phyloP scores from a whole-genome alignment of 2,329 filamentous ascomycete genomes.

The Talaromyces pinophilus region DNA sequence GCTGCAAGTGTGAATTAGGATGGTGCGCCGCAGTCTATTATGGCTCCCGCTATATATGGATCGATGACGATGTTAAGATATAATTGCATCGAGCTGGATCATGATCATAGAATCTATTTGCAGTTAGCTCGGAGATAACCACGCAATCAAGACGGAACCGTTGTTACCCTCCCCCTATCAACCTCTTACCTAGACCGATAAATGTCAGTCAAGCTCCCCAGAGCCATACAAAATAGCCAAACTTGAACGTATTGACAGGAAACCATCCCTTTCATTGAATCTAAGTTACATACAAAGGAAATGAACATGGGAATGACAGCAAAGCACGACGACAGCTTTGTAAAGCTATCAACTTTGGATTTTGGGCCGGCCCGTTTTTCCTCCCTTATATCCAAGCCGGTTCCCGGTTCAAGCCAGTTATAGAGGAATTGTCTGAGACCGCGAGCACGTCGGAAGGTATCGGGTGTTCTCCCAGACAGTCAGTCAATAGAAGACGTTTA shows the following conservation, averaged over 20 bases:
- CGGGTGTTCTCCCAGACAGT: background rate
- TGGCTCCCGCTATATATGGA: background rate
- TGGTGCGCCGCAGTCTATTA: background rate
- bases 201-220: background rate
- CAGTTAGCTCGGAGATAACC: background rate
- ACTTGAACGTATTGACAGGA: background rate
- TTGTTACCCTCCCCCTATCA: no score
- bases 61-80: background rate
- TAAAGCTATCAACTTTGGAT: conserved; percentile 14
- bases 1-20: background rate
- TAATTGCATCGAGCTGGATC: background rate
- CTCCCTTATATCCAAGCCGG: background rate
- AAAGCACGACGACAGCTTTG: conserved; percentile 5
- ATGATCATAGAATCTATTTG: background rate
- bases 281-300: conserved; percentile 26
- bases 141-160: background rate
- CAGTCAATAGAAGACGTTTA: background rate
- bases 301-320: conserved; percentile 21
- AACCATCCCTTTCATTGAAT: conserved; percentile 20
- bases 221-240: background rate
- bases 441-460: background rate
- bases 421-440: background rate
- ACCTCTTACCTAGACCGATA: background rate
- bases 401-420: conserved; percentile 9
- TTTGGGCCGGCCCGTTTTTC: conserved; percentile 1